These are phyloP conservation scores for Barnettozyma salicaria DNA, from an alignment of 805 yeast species.

Conservation along the genomic window DNA sequence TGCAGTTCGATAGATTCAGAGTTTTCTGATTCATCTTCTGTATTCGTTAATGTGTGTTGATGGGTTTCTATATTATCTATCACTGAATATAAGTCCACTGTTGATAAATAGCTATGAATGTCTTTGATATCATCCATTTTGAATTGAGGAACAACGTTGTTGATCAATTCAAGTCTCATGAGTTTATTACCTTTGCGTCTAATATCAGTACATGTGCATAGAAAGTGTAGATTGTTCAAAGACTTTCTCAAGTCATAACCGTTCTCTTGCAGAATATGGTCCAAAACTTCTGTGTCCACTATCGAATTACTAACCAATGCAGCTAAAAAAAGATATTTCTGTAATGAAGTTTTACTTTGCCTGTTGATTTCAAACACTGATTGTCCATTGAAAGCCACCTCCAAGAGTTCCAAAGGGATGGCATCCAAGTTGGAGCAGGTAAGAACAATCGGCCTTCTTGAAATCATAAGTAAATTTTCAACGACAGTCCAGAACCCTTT, in stretches of 20 bases:
- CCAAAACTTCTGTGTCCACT: conserved; percentile 29
- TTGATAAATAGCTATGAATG: neutral
- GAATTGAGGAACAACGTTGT: neutral
- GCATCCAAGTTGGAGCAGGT: conserved; percentile 48
- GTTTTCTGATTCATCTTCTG: conserved; percentile 29
- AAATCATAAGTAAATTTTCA: conserved; percentile 49
- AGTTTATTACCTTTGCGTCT: neutral
- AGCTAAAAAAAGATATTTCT: conserved; percentile 38
- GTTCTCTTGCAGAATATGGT: conserved; percentile 24
- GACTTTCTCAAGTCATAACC: conserved; percentile 42
- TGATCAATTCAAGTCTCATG: neutral
- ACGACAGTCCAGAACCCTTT: conserved; percentile 75
- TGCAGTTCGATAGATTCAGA: conserved; percentile 31
- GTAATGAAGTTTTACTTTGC: conserved; percentile 18
- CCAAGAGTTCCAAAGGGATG: conserved; percentile 44
- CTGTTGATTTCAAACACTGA: conserved; percentile 31
- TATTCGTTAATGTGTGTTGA: conserved; percentile 13
- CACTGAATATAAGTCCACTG: conserved; percentile 13
- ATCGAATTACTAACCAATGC: conserved; percentile 32
- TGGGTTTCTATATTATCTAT: conserved; percentile 12
- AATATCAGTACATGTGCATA: conserved; percentile 1
- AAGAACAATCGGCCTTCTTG: conserved; percentile 65
- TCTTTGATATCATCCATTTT: conserved; percentile 2
- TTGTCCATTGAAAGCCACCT: conserved; percentile 38
- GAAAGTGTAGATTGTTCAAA: conserved; percentile 31